Base-by-base conservation (phyloP, 306 rosid genomes). In the Vigna trinervia region DNA sequence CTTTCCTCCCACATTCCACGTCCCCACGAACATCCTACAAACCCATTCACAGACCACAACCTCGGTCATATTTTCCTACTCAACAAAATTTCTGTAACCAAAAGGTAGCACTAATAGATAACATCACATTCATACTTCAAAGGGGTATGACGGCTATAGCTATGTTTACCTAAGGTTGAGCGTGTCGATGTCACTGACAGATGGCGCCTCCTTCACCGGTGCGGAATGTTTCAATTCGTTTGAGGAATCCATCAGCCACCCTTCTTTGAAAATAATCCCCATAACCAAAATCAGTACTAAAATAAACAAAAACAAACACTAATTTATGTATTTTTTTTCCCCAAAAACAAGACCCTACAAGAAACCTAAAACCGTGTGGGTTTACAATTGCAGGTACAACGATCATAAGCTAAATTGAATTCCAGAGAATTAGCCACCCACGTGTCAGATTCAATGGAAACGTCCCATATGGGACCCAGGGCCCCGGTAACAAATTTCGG, bases 1-100 rank as follows among this genome's bases (percentile, higher is more conserved):
- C 65, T 90, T 92, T 10, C 98, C 98, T 66, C 97, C 98, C 13
- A 95, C 96, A 80, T 95, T 95, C 98, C 98, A 95, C 43, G 98
- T 95, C 78, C 98, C 98, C 52, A 89, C 97, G 26, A 90, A 85
- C 90, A 90, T 88, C 82, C 98, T 95, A 70, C 26, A 84, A 14
- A 15, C 57, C 47, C 47, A 43, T 43, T 9, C 47, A 43, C 13
- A 43, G 39, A 52, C 8, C 47, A 62, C 65, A 6, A 43, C 8
- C 2, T 63, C 43, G 57, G 62, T 36, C 57, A 65, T 56, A 47
- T 39, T 56, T 46, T 53, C 17, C 17, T n/a, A 45, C 2, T 4
- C 23, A 17, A 51, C 3, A 19, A 47, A n/a, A 45, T 74, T 73
- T 26, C 7, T 26, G 28, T 26, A 26, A 32, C 50, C 9, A 69